phyloP scores from a whole-genome alignment of 176 grass and related monocot genomes.

The Tuctoria greenei region DNA sequence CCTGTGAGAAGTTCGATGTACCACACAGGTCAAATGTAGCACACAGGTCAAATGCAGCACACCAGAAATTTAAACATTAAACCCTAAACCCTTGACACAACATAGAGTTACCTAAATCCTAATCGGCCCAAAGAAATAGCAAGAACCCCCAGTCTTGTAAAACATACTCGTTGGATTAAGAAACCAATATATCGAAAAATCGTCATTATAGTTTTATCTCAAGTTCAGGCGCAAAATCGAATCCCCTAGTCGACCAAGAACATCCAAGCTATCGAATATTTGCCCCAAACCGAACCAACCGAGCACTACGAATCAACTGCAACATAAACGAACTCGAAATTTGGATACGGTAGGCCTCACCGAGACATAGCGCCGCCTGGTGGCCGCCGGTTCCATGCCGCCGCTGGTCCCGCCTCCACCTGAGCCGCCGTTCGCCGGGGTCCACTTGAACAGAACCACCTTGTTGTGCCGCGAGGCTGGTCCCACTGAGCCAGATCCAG shows the following conservation, averaged over 20 bases:
- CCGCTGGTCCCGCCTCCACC: not conserved
- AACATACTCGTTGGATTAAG: not conserved
- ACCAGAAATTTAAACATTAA: not conserved
- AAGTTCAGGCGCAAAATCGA: not conserved
- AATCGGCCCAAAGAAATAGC: not conserved
- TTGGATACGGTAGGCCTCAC: conserved; percentile 28
- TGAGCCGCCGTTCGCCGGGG: conserved; percentile 37
- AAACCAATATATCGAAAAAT: not conserved
- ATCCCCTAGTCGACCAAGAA: not conserved
- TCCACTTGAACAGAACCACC: conserved; percentile 78
- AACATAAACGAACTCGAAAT: not conserved
- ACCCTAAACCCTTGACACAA: conserved; percentile 14
- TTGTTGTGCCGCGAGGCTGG: conserved; percentile 27
- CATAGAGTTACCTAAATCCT: not conserved
- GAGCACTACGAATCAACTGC: not conserved
- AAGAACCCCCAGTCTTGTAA: not conserved
- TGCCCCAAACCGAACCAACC: conserved; percentile 13
- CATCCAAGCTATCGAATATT: not conserved
- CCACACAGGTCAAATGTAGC: not conserved
- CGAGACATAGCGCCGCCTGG: conserved; percentile 67
- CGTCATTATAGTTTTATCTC: not conserved
- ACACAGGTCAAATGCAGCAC: too few species aligned
- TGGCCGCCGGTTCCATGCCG: conserved; percentile 24
- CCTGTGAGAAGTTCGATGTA: not conserved
- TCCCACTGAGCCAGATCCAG: not conserved